Base-by-base conservation (phyloP, 768 basidiomycete genomes). In the Suillus ampliporus region DNA sequence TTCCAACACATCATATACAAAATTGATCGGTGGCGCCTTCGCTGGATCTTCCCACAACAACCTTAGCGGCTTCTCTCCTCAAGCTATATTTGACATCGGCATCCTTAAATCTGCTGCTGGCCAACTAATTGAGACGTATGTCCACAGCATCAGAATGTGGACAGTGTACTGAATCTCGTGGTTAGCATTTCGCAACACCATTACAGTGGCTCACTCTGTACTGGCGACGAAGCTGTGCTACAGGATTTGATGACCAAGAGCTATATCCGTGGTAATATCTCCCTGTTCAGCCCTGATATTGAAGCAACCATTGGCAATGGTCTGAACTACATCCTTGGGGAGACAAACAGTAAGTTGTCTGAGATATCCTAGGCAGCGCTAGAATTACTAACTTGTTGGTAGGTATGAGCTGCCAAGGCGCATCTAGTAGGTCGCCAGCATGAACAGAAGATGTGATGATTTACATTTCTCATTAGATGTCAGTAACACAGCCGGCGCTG, bases 401-500 rank as follows among this genome's bases (percentile, higher is more conserved):
- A 64, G 65, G 76, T 58, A 69, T 78, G 56, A 76, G 78, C 7
- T 80, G 79, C 50, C 79, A 78, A 54, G 79, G 79, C 23, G 77
- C 77, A 5, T 79, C 71, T 34, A 62, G 71, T 71, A 46, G 19
- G 58, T 53, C 21, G 31, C 21, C 35, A 5, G 11, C 40, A 51
- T 47, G 28, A 21, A 58, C 26, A 54, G 15, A 23, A 21, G 52
- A 23, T 19, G 7, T 13, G 21, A 15, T 54, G 4, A 15, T 21
- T 54, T 15, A 52, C 14, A 28, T 58, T 14, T 59, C 46, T 17
- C 31, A 31, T 78, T 83, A 50, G 85, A 84, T 3, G 88, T 88
- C 11, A 88, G 86, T 69, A 88, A 90, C 68, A 84, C 84, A 1
- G 89, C 85, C n/a, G 90, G 89, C 15, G 88, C 88, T 0, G 85